Base-by-base conservation (phyloP, 495 filamentous ascomycete genomes). In the Penicillium mononematosum region DNA sequence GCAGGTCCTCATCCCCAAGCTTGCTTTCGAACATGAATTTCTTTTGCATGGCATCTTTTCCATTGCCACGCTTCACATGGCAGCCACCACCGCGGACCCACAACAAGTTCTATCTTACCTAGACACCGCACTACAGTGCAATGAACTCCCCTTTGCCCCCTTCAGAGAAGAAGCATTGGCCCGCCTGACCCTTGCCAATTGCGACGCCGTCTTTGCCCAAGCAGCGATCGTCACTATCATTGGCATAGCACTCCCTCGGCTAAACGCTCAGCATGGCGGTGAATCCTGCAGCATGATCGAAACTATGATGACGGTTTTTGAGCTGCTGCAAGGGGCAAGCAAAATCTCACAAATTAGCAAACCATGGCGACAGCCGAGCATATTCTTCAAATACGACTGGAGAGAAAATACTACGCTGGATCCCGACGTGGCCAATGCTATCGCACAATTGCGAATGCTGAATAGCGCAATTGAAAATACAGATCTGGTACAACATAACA, bases 1-100 rank as follows among this genome's bases (percentile, higher is more conserved):
- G 56, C 49, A 53, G 38, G 16, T 44, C 20, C 68, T 68, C 44
- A 62, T 76, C 10, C 74, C 74, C 6, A 60, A 65, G 27, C 53
- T 73, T 36, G 78, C 69, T 3, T 60, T 79, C 10, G 19, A 45
- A 11, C 73, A 73, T 39, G 68, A 70, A 45, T 78, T 74, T 60
- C 66, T 79, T 31, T 73, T 79, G 65, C 69, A 72, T 17, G 67
- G 75, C 34, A 70, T 81, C 14, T 68, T 81, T 32, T 65, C 71
- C 29, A 51, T 79, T 11, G 73, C 72, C 22, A 70, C 76, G 16
- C 65, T 81, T 10, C 78, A 81, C 53, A 59, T 79, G 0, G 75
- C 76, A 9, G 41, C 55, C 4, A 58, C 46, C 11, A 17, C 6
- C 27, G 5, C 69, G 68, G 45, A 25, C 24, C 45, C 65, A 64